A percentile compares a stretch with the other conserved stretches of the same genome.
Conservation (phyloP, 1,284 basidiomycete genomes). For the Meripilus lineatus region DNA sequence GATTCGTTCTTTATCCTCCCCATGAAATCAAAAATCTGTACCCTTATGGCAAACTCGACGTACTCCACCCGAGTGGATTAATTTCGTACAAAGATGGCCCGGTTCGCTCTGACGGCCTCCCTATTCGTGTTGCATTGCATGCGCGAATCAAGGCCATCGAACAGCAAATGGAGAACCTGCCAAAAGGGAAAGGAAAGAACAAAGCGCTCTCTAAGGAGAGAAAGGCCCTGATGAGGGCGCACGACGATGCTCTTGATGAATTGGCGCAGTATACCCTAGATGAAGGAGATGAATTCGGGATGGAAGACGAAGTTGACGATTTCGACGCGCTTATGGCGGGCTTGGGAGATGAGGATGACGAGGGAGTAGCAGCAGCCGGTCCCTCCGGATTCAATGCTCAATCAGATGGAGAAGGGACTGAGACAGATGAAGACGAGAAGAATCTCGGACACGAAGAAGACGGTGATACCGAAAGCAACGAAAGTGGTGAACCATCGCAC, state of each 20-base stretch:
- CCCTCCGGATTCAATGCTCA: conserved; percentile 12
- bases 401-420: conserved; percentile 12
- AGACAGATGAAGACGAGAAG: conserved; percentile 10
- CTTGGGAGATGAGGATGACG: conserved; percentile 12
- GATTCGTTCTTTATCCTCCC: conserved; percentile 30
- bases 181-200: conserved; percentile 17
- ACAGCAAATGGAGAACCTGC: conserved; percentile 19
- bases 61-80: conserved; percentile 24
- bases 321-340: conserved; percentile 20
- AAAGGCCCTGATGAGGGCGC: conserved; percentile 19
- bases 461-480: conserved; percentile 7
- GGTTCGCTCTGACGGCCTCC: conserved; percentile 27
- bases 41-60: conserved; percentile 24
- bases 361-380: conserved; percentile 1
- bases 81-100: conserved; percentile 26
- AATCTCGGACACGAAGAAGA: conserved; percentile 1
- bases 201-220: conserved; percentile 16
- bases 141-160: conserved; percentile 24
- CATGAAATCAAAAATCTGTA: conserved; percentile 22
- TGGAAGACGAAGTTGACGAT: conserved; percentile 19
- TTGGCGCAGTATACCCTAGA: conserved; percentile 21
- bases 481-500: conserved; percentile 22
- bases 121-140: conserved; percentile 20
- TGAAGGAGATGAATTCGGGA: conserved; percentile 18
- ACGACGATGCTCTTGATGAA: conserved; percentile 24